A percentile compares a stretch with the other conserved stretches of the same genome.
phyloP scores from a whole-genome alignment of 805 yeast species.

The Kodamaea restingae region DNA sequence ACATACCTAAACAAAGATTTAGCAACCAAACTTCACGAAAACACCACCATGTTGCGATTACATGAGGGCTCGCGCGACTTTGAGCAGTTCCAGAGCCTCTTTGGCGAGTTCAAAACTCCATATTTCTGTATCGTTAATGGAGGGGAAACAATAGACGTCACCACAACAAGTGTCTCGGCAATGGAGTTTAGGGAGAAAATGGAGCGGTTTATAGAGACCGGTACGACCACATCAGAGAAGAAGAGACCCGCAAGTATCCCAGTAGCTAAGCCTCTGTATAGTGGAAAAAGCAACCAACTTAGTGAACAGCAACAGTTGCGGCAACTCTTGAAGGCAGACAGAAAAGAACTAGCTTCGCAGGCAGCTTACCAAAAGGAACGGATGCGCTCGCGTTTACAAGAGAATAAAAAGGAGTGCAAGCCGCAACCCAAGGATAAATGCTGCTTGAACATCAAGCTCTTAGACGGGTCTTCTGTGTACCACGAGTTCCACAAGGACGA shows the following conservation, averaged over 20 bases:
- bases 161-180: constrained; percentile 23
- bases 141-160: constrained; percentile 43
- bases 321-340: constrained; percentile 49
- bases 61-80: constrained; percentile 17
- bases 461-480: constrained; percentile 61
- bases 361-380: constrained; percentile 8
- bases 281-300: constrained; percentile 14
- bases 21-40: background rate
- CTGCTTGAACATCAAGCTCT: constrained; percentile 53
- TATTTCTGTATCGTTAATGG: constrained; percentile 51
- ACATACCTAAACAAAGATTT: constrained; percentile 10
- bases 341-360: constrained; percentile 38
- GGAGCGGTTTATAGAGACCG: background rate
- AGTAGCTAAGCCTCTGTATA: background rate
- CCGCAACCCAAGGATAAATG: constrained; percentile 26
- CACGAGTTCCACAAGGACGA: constrained; percentile 45
- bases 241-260: background rate
- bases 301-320: constrained; percentile 57
- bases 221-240: background rate
- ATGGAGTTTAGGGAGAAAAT: background rate
- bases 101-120: constrained; percentile 49
- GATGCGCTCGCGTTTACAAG: constrained; percentile 13
- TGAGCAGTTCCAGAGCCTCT: constrained; percentile 48
- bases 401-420: constrained; percentile 16
- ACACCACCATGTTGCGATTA: constrained; percentile 16